A percentile compares a stretch with the other conserved stretches of the same genome.
These are phyloP conservation scores for Scheffersomyces ergatensis DNA, from an alignment of 805 yeast species.

Conservation along the genomic window DNA sequence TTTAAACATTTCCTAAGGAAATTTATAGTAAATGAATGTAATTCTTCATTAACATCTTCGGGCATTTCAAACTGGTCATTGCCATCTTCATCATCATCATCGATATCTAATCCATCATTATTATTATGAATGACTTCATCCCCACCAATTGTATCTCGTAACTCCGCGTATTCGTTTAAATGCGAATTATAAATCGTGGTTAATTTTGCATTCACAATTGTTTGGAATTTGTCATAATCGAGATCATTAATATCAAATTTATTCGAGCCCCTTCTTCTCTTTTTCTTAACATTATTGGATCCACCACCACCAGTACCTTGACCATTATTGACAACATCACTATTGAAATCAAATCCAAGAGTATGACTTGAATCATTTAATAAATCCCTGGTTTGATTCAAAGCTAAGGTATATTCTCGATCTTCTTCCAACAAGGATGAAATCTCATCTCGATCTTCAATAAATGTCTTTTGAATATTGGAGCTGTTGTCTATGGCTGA, in stretches of 20 bases:
- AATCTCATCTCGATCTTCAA: slow-evolving; percentile 43
- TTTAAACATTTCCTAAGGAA: slow-evolving; percentile 29
- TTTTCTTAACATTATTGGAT: neutral
- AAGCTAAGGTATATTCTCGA: slow-evolving; percentile 19
- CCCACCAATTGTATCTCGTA: too few relatives aligned
- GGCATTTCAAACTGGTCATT: slow-evolving; percentile 14
- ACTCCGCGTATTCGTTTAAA: neutral
- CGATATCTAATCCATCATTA: slow-evolving; percentile 5
- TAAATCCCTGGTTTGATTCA: slow-evolving; percentile 21
- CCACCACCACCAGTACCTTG: too few relatives aligned
- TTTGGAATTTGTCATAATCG: slow-evolving; percentile 24
- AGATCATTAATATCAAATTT: slow-evolving; percentile 1
- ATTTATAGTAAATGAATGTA: slow-evolving; percentile 21
- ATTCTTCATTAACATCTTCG: slow-evolving; percentile 19
- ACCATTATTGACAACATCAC: neutral
- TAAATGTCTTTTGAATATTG: slow-evolving; percentile 36
- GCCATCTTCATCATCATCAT: slow-evolving; percentile 9
- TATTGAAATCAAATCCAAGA: neutral
- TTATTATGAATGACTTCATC: neutral
- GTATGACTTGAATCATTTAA: slow-evolving; percentile 9
- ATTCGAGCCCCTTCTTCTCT: neutral
- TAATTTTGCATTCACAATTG: slow-evolving; percentile 17
- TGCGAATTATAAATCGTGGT: slow-evolving; percentile 15
- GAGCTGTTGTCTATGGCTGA: slow-evolving; percentile 34
- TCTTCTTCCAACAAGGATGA: slow-evolving; percentile 30